Conservation (phyloP, 2,329 filamentous ascomycete species). For the Blastomyces percursus region DNA sequence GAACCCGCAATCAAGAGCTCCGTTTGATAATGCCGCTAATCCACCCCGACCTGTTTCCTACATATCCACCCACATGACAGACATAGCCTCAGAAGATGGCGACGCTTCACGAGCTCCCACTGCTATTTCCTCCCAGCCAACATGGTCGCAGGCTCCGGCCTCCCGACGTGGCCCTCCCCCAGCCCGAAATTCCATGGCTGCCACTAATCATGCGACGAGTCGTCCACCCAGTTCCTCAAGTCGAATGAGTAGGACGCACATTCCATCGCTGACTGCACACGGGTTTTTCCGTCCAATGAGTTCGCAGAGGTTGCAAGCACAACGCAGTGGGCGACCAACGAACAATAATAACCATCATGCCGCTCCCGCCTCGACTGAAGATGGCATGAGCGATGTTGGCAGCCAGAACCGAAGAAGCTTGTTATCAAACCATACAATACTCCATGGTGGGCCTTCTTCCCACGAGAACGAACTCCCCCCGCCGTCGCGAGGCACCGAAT, state of each 20-base stretch:
- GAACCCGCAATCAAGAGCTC: not conserved
- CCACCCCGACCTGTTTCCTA: conserved; percentile 30
- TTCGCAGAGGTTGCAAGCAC: conserved; percentile 84
- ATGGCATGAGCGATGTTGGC: conserved; percentile 36
- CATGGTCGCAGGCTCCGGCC: conserved; percentile 46
- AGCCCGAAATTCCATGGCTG: conserved; percentile 26
- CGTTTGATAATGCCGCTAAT: not conserved
- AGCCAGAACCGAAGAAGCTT: conserved; percentile 49
- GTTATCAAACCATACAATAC: conserved; percentile 42
- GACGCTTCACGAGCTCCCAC: conserved; percentile 26
- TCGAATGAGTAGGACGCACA: conserved; percentile 70
- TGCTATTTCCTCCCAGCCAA: conserved; percentile 39
- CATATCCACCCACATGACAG: conserved; percentile 64
- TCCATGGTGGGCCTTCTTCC: conserved; percentile 29
- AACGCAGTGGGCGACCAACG: conserved; percentile 53
- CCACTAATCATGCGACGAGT: conserved; percentile 31
- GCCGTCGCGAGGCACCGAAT: conserved; percentile 70
- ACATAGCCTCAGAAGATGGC: conserved; percentile 44
- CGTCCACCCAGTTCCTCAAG: conserved; percentile 49
- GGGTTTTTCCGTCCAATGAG: conserved; percentile 97
- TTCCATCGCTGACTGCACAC: conserved; percentile 75
- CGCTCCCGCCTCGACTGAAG: conserved; percentile 27
- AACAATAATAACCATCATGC: conserved; percentile 18
- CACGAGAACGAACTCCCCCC: conserved; percentile 42
- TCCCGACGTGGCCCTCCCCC: conserved; percentile 45